Evolutionary conservation across 2,329 filamentous ascomycete genomes (phyloP).

Genomic region (Aspergillus caelatus): DNA sequence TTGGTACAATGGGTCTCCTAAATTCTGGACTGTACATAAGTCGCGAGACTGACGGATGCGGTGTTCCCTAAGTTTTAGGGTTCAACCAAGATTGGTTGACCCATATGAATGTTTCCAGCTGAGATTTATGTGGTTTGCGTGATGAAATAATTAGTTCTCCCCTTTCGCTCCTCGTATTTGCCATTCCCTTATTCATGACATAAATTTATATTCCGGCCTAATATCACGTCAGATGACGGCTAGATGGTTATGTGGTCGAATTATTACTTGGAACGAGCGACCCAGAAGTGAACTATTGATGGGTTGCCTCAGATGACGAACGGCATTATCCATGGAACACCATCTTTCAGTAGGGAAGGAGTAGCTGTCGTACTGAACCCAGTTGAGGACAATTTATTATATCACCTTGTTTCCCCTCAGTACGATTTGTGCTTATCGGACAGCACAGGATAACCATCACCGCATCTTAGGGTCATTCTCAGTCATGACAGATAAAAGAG

Average conservation of each 20-base stretch:
- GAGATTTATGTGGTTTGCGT: no score
- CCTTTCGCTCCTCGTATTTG: not conserved
- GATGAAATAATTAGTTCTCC: not conserved
- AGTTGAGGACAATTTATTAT: not conserved
- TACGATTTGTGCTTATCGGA: not conserved
- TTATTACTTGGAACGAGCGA: not conserved
- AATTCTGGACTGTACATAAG: no score
- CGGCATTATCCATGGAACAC: not conserved
- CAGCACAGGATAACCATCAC: not conserved
- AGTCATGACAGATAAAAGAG: not conserved
- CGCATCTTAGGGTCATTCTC: not conserved
- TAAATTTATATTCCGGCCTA: not conserved
- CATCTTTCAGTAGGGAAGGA: not conserved
- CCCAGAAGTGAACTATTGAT: not conserved
- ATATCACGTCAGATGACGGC: not conserved
- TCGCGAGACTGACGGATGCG: no score
- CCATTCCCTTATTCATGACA: not conserved
- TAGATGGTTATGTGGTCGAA: not conserved
- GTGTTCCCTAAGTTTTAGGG: no score
- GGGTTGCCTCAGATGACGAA: not conserved
- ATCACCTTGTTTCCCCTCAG: not conserved
- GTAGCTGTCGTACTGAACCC: not conserved
- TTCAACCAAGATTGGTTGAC: no score
- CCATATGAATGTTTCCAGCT: no score
- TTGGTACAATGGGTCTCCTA: no score